Conservation (phyloP, 768 basidiomycete genomes). For the Piloderma croceum region DNA sequence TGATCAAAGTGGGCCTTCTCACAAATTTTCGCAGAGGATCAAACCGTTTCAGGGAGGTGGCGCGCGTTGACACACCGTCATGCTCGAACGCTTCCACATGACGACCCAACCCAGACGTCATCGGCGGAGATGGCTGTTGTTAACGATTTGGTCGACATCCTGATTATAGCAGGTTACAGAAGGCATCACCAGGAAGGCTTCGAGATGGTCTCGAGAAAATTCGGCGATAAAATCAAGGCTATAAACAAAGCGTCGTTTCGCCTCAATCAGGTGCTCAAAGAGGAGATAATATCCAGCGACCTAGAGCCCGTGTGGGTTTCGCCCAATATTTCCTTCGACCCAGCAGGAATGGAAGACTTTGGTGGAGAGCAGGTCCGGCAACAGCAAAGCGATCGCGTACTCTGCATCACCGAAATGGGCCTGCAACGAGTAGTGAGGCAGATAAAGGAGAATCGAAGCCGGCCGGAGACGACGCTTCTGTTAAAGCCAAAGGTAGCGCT, state of each 20-base stretch:
- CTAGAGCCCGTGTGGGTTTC: constrained; percentile 24
- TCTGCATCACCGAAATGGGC: constrained; percentile 35
- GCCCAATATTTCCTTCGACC: constrained; percentile 22
- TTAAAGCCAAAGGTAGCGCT: constrained; percentile 36
- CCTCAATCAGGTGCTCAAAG: constrained; percentile 36
- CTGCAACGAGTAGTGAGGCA: constrained; percentile 25
- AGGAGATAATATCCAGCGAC: constrained; percentile 25
- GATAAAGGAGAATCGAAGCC: constrained; percentile 18
- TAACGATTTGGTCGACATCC: constrained; percentile 37
- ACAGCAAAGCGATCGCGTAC: constrained; percentile 13
- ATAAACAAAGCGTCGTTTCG: constrained; percentile 42
- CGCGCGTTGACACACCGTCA: constrained; percentile 50
- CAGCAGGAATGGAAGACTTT: constrained; percentile 26
- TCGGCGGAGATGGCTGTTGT: too few relatives aligned
- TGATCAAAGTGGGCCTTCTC: too few relatives aligned
- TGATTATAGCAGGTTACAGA: constrained; percentile 36
- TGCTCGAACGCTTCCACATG: too few relatives aligned
- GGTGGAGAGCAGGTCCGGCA: too few relatives aligned
- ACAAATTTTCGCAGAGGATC: constrained; percentile 45
- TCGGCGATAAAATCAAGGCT: constrained; percentile 36
- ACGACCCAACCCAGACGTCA: too few relatives aligned
- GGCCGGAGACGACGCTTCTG: constrained; percentile 26
- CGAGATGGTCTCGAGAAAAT: constrained; percentile 36
- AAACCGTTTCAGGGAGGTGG: constrained; percentile 51
- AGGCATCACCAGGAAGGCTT: constrained; percentile 26